These are phyloP conservation scores for Suillus paluster DNA, from an alignment of 768 basidiomycete genomes.

Conservation along the genomic window DNA sequence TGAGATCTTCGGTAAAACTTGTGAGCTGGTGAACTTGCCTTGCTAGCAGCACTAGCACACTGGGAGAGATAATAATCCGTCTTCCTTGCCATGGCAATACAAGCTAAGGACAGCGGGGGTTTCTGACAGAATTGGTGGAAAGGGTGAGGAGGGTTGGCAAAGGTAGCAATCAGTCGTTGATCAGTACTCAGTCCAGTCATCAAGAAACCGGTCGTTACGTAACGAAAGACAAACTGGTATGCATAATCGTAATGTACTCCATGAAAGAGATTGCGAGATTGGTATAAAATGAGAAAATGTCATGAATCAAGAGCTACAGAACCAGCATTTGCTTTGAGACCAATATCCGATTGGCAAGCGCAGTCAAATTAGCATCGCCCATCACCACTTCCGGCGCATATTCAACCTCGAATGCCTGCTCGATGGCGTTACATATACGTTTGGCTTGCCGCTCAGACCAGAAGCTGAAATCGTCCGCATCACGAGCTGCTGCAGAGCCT, in stretches of 20 bases:
- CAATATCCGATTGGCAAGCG: slow-evolving; percentile 82
- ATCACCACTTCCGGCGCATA: slow-evolving; percentile 89
- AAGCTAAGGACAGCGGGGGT: neutral
- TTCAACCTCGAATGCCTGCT: slow-evolving; percentile 87
- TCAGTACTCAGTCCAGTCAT: too few species aligned
- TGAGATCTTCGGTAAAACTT: neutral
- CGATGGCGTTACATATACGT: slow-evolving; percentile 79
- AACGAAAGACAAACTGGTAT: neutral
- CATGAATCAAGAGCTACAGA: slow-evolving; percentile 15
- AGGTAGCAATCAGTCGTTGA: neutral
- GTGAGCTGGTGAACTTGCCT: slow-evolving; percentile 28
- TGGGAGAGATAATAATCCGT: slow-evolving; percentile 55
- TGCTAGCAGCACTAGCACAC: slow-evolving; percentile 52
- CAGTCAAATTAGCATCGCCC: slow-evolving; percentile 91
- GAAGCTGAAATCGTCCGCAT: slow-evolving; percentile 93
- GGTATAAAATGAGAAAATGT: neutral
- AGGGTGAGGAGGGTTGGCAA: neutral
- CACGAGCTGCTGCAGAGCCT: slow-evolving; percentile 47
- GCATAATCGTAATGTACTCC: too few species aligned
- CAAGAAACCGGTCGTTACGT: neutral
- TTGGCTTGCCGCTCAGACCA: slow-evolving; percentile 92
- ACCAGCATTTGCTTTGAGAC: slow-evolving; percentile 67
- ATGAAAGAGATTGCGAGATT: neutral
- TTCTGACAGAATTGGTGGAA: slow-evolving; percentile 2
- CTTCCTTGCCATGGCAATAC: slow-evolving; percentile 38